Conservation (phyloP, 208 protist species). For the Kentomonas sorsogonicus region DNA sequence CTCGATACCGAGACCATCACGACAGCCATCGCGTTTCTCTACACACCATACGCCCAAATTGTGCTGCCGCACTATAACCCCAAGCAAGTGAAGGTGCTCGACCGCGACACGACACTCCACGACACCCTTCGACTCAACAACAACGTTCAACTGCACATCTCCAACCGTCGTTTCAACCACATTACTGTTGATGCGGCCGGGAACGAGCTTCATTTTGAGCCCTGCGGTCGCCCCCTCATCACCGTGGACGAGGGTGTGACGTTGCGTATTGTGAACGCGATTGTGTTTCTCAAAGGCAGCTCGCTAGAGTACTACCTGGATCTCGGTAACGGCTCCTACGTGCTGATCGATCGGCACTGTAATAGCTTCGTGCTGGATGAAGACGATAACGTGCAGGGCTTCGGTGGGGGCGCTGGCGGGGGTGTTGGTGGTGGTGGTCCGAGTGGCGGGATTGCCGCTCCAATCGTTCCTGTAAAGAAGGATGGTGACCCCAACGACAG, state of each 20-base stretch:
- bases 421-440: no score
- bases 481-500: no score
- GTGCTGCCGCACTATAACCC: constrained; percentile 42
- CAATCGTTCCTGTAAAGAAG: no score
- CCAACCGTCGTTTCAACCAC: constrained; percentile 34
- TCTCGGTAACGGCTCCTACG: constrained; percentile 66
- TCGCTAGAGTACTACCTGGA: constrained; percentile 46
- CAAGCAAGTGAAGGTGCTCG: constrained; percentile 31
- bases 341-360: constrained; percentile 34
- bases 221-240: constrained; percentile 25
- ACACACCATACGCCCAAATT: constrained; percentile 59
- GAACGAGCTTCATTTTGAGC: constrained; percentile 52
- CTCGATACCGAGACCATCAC: constrained; percentile 40
- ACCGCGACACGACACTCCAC: constrained; percentile 37
- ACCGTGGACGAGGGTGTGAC: constrained; percentile 65
- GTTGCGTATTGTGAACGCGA: constrained; percentile 55
- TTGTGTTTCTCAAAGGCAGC: constrained; percentile 40
- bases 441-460: no score
- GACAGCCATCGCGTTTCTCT: constrained; percentile 37
- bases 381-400: no score
- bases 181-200: constrained; percentile 57
- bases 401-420: no score
- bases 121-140: constrained; percentile 42
- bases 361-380: constrained; percentile 13
- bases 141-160: constrained; percentile 35